Evolutionary conservation across 1,139 yeast species (phyloP), one percentile per base, ranked within the genome.

Genomic region (Geotrichum bryndzae): DNA sequence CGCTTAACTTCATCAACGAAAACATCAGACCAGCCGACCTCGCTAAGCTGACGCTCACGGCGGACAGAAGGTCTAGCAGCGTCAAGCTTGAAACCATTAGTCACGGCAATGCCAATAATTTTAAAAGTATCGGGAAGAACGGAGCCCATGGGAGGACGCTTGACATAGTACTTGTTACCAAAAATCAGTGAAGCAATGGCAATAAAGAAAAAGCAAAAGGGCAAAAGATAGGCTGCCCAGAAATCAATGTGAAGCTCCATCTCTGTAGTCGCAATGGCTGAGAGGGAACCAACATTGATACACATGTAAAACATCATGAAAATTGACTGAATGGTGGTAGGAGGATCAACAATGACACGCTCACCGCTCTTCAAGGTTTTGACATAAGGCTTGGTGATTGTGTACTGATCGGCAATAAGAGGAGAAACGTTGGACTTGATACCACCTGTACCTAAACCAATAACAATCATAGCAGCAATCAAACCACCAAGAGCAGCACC

Each of bases 371-470:
- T 83, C 60, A 82, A 76, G 2, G 81, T 83, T 70, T 80, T 82
- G 60, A 89, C 84, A 63, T 81, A 83, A 63, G 85, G 87, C 66
- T 80, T 79, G 53, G 83, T 77, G 69, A 82, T 80, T 56, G 81
- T 79, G 69, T 81, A 80, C 77, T 89, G 96, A 71, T 88, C 95
- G 61, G 91, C 91, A 73, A 89, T 83, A 72, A 88, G 79, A 45
- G 95, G 95, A 33, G 90, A 80, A 56, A 88, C 86, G 69, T 88
- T 88, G 52, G 94, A 80, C 74, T 89, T 89, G 73, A 89, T 88
- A 72, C 91, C 86, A 71, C 96, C 95, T 48, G 95, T 86, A 62
- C 90, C 95, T 55, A 87, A 68, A 69, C 95, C 94, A 70, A 88
- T 83, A 61, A 86, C 74, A 64, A 88, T 77, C 74, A 89, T 85